These are phyloP conservation scores for Aureobasidium leucospermi DNA, from an alignment of 2,329 filamentous ascomycete species.

Conservation along the genomic window DNA sequence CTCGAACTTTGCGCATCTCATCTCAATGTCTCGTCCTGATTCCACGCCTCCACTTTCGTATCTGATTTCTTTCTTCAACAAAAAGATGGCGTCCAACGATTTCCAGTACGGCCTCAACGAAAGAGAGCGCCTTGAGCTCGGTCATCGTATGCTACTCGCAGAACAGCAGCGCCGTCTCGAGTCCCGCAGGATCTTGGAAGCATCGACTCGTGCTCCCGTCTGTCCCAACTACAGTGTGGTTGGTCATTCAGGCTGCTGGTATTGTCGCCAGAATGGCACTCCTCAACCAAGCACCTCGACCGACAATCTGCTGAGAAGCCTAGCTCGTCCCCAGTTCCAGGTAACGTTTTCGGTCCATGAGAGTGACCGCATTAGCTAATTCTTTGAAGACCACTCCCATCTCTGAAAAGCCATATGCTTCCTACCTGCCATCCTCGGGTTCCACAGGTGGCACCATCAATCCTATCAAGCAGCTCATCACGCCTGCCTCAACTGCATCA, in stretches of 20 bases:
- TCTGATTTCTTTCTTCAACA: neutral
- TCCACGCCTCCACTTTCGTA: neutral
- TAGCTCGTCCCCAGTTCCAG: neutral
- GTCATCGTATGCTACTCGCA: neutral
- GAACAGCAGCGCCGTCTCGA: conserved; percentile 1
- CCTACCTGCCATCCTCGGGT: neutral
- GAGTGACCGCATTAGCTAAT: neutral
- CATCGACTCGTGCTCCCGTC: neutral
- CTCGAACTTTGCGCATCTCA: neutral
- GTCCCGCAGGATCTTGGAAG: neutral
- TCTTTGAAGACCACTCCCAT: neutral
- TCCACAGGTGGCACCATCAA: neutral
- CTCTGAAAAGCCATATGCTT: neutral
- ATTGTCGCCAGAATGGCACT: neutral
- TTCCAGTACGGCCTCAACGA: neutral
- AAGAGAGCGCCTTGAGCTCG: neutral
- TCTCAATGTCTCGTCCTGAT: neutral
- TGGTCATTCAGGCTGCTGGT: neutral
- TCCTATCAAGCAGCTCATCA: neutral
- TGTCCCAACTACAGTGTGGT: neutral
- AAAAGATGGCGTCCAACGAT: neutral
- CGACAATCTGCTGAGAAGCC: neutral
- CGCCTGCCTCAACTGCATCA: neutral
- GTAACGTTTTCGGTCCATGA: neutral
- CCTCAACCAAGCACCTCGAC: neutral